Conservation (phyloP, 306 rosid genomes). For the Herpetospermum pedunculosum region DNA sequence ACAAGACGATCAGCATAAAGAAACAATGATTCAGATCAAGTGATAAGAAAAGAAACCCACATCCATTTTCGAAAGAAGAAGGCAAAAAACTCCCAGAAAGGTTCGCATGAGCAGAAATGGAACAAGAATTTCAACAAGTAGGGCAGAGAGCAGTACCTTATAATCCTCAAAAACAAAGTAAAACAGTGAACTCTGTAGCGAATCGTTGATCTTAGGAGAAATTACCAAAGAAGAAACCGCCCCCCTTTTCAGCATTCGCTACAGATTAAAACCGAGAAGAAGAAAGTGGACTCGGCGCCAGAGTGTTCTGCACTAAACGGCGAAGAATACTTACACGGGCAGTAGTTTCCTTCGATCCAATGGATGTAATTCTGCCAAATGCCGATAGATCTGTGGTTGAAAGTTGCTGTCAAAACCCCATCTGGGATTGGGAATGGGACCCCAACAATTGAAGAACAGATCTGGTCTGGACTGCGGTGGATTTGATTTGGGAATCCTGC, state of each 20-base stretch:
- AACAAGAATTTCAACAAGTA: background rate
- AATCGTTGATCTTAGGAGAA: background rate
- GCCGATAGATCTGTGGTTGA: background rate
- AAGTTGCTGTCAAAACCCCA: background rate
- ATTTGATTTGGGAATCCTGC: constrained; percentile 3
- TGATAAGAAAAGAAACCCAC: background rate
- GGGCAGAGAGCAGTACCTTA: constrained; percentile 4
- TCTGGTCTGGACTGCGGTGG: background rate
- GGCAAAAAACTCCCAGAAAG: background rate
- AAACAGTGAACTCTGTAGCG: background rate
- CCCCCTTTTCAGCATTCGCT: background rate
- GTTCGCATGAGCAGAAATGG: background rate
- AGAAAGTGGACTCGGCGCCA: background rate
- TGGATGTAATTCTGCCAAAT: background rate
- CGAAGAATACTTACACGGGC: background rate
- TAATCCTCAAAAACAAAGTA: background rate
- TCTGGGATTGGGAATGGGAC: too few relatives aligned
- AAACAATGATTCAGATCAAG: background rate
- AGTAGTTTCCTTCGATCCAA: background rate
- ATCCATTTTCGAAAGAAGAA: background rate
- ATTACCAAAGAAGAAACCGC: constrained; percentile 1
- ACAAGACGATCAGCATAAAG: background rate
- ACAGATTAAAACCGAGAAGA: background rate
- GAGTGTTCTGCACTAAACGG: background rate
- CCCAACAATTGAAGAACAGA: background rate